Evolutionary conservation across 2,329 filamentous ascomycete species (phyloP).

Genomic region (Monascus ruber): DNA sequence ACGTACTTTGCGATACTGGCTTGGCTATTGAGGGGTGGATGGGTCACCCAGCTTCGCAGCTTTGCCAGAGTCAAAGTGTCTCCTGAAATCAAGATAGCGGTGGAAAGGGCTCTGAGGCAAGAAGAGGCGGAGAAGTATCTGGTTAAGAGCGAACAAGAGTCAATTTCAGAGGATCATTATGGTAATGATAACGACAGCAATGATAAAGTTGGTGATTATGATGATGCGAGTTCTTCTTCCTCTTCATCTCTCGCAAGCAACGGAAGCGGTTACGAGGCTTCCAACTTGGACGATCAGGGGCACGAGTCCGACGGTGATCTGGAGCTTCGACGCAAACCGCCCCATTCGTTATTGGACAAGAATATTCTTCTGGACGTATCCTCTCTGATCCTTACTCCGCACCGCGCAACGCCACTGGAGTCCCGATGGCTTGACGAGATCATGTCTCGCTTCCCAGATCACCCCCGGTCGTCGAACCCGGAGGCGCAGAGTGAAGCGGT

Average conservation of each 20-base stretch:
- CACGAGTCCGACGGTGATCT: constrained; percentile 14
- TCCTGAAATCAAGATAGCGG: constrained; percentile 70
- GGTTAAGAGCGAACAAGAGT: constrained; percentile 16
- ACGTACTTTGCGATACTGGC: constrained; percentile 84
- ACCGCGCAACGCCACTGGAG: constrained; percentile 66
- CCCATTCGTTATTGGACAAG: constrained; percentile 23
- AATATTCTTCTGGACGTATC: constrained; percentile 34
- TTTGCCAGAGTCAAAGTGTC: constrained; percentile 82
- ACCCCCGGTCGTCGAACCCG: constrained; percentile 3
- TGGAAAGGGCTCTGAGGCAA: constrained; percentile 58
- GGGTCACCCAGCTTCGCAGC: constrained; percentile 86
- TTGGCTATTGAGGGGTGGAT: constrained; percentile 84
- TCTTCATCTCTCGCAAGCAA: constrained; percentile 29
- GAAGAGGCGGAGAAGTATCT: constrained; percentile 44
- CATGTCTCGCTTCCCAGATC: constrained; percentile 25
- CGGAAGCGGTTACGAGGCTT: constrained; percentile 26
- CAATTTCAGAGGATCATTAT: constrained; percentile 8
- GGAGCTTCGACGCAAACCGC: constrained; percentile 7
- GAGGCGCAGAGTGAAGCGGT: constrained; percentile 5
- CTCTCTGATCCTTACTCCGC: constrained; percentile 65
- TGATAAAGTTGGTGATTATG: constrained; percentile 6
- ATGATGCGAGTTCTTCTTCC: constrained; percentile 24
- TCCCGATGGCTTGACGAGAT: constrained; percentile 53
- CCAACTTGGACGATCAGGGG: constrained; percentile 15
- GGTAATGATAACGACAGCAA: constrained; percentile 7